Percentiles rank a stretch among this genome's conserved stretches.
Evolutionary conservation across 768 basidiomycete genomes (phyloP).

Genomic region (Rhizopogon roseolus): DNA sequence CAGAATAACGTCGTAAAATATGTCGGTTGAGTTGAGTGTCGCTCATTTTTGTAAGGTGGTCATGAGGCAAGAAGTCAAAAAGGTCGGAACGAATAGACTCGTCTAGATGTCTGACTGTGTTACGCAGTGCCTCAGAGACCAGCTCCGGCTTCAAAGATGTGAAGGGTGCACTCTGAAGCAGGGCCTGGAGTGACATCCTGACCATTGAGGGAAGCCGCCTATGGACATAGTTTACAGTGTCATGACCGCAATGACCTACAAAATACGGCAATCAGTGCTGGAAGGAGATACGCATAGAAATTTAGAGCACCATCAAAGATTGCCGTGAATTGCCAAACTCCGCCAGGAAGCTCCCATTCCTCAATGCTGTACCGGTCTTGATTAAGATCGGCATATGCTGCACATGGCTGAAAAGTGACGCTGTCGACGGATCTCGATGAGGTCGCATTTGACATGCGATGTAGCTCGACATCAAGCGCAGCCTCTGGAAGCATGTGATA

Average conservation of each 20-base stretch:
- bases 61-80: conserved; percentile 36
- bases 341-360: conserved; percentile 35
- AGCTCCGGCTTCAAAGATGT: conserved; percentile 22
- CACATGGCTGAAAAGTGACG: conserved; percentile 41
- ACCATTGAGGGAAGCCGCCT: conserved; percentile 37
- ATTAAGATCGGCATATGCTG: conserved; percentile 27
- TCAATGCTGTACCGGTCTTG: conserved; percentile 40
- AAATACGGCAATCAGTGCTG: conserved; percentile 8
- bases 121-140: conserved; percentile 34
- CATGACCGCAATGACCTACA: conserved; percentile 44
- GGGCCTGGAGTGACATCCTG: conserved; percentile 31
- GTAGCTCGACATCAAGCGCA: conserved; percentile 34
- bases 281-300: not conserved
- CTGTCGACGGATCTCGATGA: conserved; percentile 30
- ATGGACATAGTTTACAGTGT: conserved; percentile 42
- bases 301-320: conserved; percentile 38
- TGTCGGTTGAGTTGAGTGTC: conserved; percentile 35
- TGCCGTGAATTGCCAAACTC: conserved; percentile 40
- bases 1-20: conserved; percentile 29
- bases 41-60: conserved; percentile 29
- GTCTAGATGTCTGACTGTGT: conserved; percentile 37
- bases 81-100: conserved; percentile 39
- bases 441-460: conserved; percentile 30
- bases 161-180: conserved; percentile 20
- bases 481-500: conserved; percentile 44